Evolutionary conservation across 805 yeast species (phyloP), one percentile per base, ranked within the genome.

Genomic region (Osmozyma mogii): DNA sequence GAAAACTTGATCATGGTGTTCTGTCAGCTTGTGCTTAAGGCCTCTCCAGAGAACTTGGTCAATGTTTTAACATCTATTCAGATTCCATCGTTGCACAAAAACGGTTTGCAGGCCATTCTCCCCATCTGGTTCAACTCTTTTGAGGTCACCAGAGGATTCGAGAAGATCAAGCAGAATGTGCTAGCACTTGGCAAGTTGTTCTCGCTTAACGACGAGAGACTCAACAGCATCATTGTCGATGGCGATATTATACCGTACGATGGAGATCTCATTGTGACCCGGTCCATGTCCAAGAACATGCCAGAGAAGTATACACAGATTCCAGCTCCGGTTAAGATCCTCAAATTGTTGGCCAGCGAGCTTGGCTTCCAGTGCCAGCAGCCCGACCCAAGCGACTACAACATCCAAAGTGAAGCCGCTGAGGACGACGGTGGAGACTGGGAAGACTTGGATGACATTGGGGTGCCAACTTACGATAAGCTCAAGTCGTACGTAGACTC

Each of bases 61-160:
- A 63, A 73, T 22, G 77, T 84, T 34, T 65, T 89, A 29, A 42
- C 40, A 20, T 53, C 55, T 6, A 57, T 72, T 33, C 40, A 40
- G 5, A 32, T 61, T 6, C 22, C 12, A 3, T 10, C 11, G 19
- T 6, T 7, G 16, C 17, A 15, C n/a, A 45, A 40, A 24, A 43
- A 64, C 15, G 78, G 81, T 1, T 58, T 87, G 7, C 58, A 59
- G 15, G 54, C 68, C 3, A 72, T 84, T 1, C 50, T 89, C 29
- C 78, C 79, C 2, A 78, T 82, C 29, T 92, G 97, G 97, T 68
- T 89, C 28, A 74, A 72, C 15, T 70, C 84, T 2, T 88, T 84
- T 53, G 89, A 84, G 43, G 75, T 79, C 2, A 71, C 88, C 22
- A 66, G 89, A 36, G 96, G 96, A 0, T 76, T 69, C 33, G 82